Conservation (phyloP, 2,329 filamentous ascomycete species). For the Ampelomyces quisqualis region DNA sequence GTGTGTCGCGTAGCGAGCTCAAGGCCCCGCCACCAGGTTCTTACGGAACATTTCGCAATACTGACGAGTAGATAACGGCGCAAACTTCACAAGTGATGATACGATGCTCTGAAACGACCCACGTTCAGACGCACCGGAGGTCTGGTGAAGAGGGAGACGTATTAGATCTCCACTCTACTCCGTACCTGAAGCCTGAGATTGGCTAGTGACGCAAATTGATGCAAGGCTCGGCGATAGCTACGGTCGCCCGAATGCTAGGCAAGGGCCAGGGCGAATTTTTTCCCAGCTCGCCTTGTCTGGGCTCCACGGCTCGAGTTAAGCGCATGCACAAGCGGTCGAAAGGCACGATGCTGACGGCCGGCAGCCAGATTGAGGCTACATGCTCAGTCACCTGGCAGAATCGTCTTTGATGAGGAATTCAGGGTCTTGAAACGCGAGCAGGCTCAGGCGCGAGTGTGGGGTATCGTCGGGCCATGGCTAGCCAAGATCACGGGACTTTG, state of each 20-base stretch:
- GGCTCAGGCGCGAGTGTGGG: slow-evolving; percentile 30
- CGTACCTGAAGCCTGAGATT: too few relatives aligned
- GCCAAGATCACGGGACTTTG: slow-evolving; percentile 41
- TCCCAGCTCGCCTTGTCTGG: neutral
- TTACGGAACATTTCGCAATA: too few relatives aligned
- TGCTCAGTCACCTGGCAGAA: slow-evolving; percentile 23
- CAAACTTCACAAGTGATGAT: too few relatives aligned
- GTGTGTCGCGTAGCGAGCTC: too few relatives aligned
- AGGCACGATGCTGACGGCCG: slow-evolving; percentile 3
- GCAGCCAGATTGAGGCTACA: slow-evolving; percentile 21
- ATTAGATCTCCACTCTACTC: too few relatives aligned
- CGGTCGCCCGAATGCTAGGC: neutral
- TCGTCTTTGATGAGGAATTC: too few relatives aligned
- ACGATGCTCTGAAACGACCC: too few relatives aligned
- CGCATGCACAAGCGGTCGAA: slow-evolving; percentile 2
- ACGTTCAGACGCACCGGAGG: too few relatives aligned
- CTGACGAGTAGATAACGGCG: too few relatives aligned
- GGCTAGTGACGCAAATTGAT: neutral
- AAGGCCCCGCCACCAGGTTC: too few relatives aligned
- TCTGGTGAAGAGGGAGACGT: too few relatives aligned
- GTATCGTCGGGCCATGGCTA: slow-evolving; percentile 24
- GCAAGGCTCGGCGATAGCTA: neutral
- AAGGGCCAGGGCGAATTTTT: neutral
- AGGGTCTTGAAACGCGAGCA: slow-evolving; percentile 37
- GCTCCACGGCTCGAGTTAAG: slow-evolving; percentile 1